phyloP scores from a whole-genome alignment of 2,329 filamentous ascomycete species.

The Cercospora nicotianae region DNA sequence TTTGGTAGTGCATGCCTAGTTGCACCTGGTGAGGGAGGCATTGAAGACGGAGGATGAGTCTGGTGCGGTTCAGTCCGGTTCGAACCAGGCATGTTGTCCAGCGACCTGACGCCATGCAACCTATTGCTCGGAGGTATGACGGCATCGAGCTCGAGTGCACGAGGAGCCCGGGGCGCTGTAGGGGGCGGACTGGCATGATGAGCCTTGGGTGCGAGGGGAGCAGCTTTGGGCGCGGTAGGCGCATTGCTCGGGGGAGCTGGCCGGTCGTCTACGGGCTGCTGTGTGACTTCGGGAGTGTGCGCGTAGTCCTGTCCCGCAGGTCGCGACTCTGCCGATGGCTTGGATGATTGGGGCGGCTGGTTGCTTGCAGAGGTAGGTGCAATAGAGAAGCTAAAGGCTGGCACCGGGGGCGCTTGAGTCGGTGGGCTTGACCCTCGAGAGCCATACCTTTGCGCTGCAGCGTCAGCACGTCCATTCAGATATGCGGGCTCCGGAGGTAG shows the following conservation, averaged over 20 bases:
- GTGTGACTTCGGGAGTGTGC: slow-evolving; percentile 9
- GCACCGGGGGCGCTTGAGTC: slow-evolving; percentile 55
- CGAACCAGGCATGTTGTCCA: slow-evolving; percentile 32
- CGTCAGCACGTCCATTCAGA: slow-evolving; percentile 48
- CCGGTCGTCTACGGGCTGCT: slow-evolving; percentile 19
- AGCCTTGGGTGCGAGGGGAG: slow-evolving; percentile 43
- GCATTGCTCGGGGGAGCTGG: slow-evolving; percentile 28
- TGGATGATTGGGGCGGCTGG: slow-evolving; percentile 22
- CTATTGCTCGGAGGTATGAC: slow-evolving; percentile 27
- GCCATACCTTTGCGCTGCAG: slow-evolving; percentile 48
- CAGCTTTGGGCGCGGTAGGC: slow-evolving; percentile 42
- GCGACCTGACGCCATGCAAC: slow-evolving; percentile 34
- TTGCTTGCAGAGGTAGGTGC: slow-evolving; percentile 33
- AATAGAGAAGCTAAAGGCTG: slow-evolving; percentile 50
- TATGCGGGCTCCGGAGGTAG: slow-evolving; percentile 45
- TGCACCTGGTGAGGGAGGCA: slow-evolving; percentile 27
- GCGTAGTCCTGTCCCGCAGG: slow-evolving; percentile 7
- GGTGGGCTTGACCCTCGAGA: slow-evolving; percentile 53
- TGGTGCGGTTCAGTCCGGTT: slow-evolving; percentile 8
- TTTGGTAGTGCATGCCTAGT: slow-evolving; percentile 27
- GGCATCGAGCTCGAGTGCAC: slow-evolving; percentile 34
- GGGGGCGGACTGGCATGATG: slow-evolving; percentile 33
- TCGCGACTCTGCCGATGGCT: slow-evolving; percentile 6
- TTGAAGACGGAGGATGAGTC: slow-evolving; percentile 15
- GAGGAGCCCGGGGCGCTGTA: slow-evolving; percentile 37